These are phyloP conservation scores for Pleurotus eryngii DNA, from an alignment of 768 basidiomycete species.

Conservation along the genomic window DNA sequence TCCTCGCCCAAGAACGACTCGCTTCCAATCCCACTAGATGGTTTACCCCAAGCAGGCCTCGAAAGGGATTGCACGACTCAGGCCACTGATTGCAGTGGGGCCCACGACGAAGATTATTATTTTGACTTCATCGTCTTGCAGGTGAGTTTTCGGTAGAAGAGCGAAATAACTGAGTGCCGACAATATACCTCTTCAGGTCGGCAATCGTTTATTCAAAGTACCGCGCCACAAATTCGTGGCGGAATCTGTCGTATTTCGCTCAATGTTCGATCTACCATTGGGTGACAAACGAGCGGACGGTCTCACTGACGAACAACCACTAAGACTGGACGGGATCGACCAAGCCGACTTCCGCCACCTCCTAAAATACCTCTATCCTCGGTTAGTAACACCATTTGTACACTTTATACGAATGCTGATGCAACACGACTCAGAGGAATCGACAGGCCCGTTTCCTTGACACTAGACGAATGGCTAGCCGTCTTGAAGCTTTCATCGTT, in stretches of 20 bases:
- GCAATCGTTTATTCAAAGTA: conserved; percentile 4
- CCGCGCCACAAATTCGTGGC: conserved; percentile 7
- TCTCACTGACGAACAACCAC: conserved; percentile 5
- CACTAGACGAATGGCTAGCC: conserved; percentile 5
- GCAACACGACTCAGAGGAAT: not conserved
- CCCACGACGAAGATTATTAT: not conserved
- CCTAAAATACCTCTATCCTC: conserved; percentile 7
- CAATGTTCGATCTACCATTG: conserved; percentile 10
- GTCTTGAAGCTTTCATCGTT: conserved; percentile 9
- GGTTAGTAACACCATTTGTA: not conserved
- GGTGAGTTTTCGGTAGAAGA: not conserved
- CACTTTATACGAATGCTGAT: too few species aligned
- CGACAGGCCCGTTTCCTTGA: not conserved
- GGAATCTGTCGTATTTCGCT: conserved; percentile 5
- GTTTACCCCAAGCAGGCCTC: too few species aligned
- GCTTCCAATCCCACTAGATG: too few species aligned
- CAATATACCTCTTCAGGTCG: not conserved
- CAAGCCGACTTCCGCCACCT: conserved; percentile 8
- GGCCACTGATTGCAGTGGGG: too few species aligned
- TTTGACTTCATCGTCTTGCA: not conserved
- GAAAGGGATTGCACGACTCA: too few species aligned
- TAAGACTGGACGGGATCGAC: conserved; percentile 8
- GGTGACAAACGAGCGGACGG: conserved; percentile 2
- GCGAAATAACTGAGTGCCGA: not conserved
- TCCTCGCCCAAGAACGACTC: too few species aligned